A percentile compares a stretch with the other conserved stretches of the same genome.
Evolutionary conservation across 2,329 filamentous ascomycete genomes (phyloP).

Genomic region (Pyricularia pennisetigena): DNA sequence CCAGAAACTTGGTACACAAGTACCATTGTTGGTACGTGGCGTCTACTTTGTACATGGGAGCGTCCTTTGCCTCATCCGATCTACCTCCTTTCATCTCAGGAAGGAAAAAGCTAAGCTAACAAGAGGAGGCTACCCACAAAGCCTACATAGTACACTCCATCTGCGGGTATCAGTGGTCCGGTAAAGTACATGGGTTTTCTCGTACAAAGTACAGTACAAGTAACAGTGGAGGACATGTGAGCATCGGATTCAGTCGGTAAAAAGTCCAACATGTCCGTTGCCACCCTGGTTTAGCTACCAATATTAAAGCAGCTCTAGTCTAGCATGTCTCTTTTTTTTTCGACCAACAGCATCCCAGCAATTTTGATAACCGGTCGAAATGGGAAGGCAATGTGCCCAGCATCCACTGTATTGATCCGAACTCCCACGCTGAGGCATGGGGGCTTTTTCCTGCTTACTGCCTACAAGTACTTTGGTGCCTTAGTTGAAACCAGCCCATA

Average conservation of each 20-base stretch:
- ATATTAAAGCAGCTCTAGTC: neutral
- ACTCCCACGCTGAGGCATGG: neutral
- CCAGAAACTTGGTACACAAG: neutral
- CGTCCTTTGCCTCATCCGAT: neutral
- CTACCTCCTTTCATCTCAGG: neutral
- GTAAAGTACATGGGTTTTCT: neutral
- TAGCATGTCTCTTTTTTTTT: neutral
- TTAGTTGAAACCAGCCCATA: neutral
- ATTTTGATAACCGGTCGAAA: neutral
- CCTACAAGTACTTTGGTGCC: neutral
- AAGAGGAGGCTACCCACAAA: neutral
- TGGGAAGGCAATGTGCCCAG: neutral
- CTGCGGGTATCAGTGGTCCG: neutral
- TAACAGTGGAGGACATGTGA: neutral
- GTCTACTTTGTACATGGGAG: neutral
- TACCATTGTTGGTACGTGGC: neutral
- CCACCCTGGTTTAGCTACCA: neutral
- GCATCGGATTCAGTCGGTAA: neutral
- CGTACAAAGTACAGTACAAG: neutral
- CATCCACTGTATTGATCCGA: neutral
- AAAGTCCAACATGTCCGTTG: neutral
- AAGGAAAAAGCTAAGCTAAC: neutral
- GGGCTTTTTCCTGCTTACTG: neutral
- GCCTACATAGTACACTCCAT: neutral
- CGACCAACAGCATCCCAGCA: neutral